These are phyloP conservation scores for Scutellaria baicalensis DNA, from an alignment of 257 asterid species.

Conservation along the genomic window DNA sequence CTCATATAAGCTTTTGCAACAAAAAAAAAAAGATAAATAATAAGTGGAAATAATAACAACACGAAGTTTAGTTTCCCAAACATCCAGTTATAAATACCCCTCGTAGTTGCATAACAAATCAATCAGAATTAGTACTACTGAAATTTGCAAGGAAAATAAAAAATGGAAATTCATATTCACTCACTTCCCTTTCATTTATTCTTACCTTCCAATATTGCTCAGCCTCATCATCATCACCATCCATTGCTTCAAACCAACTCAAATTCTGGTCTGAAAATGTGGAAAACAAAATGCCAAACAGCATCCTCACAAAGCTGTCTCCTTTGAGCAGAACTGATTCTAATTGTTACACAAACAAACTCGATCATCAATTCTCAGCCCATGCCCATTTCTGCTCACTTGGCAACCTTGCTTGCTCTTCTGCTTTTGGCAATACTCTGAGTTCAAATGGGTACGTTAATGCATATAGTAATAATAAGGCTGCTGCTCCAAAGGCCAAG, in stretches of 20 bases:
- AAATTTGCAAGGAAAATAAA: neutral
- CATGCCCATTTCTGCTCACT: slow-evolving; percentile 22
- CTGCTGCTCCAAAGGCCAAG: neutral
- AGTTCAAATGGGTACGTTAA: neutral
- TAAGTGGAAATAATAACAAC: no score
- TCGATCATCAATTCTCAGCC: neutral
- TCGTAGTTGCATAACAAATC: neutral
- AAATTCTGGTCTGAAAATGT: slow-evolving; percentile 35
- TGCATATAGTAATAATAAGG: no score
- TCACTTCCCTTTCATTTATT: neutral
- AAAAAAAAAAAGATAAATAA: no score
- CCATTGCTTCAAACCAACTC: slow-evolving; percentile 23
- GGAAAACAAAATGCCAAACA: slow-evolving; percentile 16
- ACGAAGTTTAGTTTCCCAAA: no score
- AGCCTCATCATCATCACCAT: slow-evolving; percentile 2
- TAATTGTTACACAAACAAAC: neutral
- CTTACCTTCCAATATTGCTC: neutral
- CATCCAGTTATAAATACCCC: neutral
- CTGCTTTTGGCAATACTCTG: neutral
- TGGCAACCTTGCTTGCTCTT: slow-evolving; percentile 16
- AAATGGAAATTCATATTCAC: neutral
- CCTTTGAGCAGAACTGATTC: slow-evolving; percentile 14
- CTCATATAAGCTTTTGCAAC: no score
- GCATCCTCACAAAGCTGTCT: slow-evolving; percentile 29
- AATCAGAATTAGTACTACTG: neutral